Base-by-base conservation (phyloP, 805 yeast genomes). In the Candida chauliodis region DNA sequence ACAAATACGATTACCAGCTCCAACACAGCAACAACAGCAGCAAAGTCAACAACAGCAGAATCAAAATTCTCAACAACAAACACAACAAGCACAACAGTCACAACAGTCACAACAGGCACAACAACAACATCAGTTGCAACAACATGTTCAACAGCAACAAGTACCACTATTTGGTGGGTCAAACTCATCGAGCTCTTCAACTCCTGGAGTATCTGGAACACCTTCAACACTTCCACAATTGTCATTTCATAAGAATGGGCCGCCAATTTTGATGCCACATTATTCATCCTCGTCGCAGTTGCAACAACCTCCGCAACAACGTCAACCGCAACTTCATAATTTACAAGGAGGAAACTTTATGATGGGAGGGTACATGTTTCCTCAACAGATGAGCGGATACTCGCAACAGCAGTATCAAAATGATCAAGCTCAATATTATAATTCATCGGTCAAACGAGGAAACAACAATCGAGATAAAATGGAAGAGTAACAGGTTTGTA, bases 281-380 rank as follows among this genome's bases (percentile, higher is more conserved):
- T 16, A 36, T 15, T 25, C 19, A 11, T 36, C 17, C 4, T 20
- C 5, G 15, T 11, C 15, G 19, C 33, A 25, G 5, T 30, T 22
- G 8, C 33, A 33, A 25, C 37, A 33, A 5, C 30, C 15, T 13
- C 20, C 11, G 16, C 45, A 37, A 18, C 41, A 16, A 10, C 36
- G 14, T n/a, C 30, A 33, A 13, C 42, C 26, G 18, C 41, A 37
- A 24, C 37, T 21, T 11, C 43, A 31, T 4, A 42, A 31, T 18
- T 42, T 28, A 17, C 5, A 7, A 11, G 29, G 29, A 5, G 4
- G 11, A 7, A 24, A 14, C 13, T 23, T 23, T 6, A 24, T 33
- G 36, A 22, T 7, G 23, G 36, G 36, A 16, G 21, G 37, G 3
- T 34, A 34, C 11, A 34, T 34, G 37, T 34, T 34, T 26, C 37